These are phyloP conservation scores for Amylocystis lapponica DNA, from an alignment of 768 basidiomycete species.

Conservation along the genomic window DNA sequence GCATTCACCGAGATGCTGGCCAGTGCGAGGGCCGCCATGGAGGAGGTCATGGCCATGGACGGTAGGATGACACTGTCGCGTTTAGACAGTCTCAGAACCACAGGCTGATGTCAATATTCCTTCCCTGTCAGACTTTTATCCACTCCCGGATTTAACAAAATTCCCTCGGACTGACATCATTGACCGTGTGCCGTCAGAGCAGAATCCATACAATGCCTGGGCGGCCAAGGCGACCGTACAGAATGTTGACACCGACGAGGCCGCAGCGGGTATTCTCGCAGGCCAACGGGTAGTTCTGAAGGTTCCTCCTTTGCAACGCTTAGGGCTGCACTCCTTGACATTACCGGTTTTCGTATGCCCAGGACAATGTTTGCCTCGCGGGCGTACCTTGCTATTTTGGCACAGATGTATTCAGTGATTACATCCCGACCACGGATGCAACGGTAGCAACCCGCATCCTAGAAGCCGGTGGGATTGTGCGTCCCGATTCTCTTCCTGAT, in stretches of 20 bases:
- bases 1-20: constrained; percentile 14
- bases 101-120: not conserved
- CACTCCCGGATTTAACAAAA: constrained; percentile 10
- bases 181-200: constrained; percentile 17
- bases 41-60: constrained; percentile 12
- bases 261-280: constrained; percentile 22
- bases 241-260: constrained; percentile 16
- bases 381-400: constrained; percentile 39
- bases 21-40: constrained; percentile 13
- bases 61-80: too few species aligned
- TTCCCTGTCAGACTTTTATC: constrained; percentile 10
- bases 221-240: constrained; percentile 30
- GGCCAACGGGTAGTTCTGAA: constrained; percentile 38
- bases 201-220: constrained; percentile 30
- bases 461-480: constrained; percentile 32
- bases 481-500: not conserved
- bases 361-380: constrained; percentile 23
- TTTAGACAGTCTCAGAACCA: not conserved
- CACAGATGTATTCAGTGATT: constrained; percentile 31
- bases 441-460: constrained; percentile 39
- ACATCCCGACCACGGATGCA: constrained; percentile 33
- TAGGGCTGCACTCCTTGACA: not conserved
- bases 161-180: constrained; percentile 22
- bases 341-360: not conserved
- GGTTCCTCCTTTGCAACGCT: constrained; percentile 13